Conservation (phyloP, 257 asterid species). For the Solanum okadae region DNA sequence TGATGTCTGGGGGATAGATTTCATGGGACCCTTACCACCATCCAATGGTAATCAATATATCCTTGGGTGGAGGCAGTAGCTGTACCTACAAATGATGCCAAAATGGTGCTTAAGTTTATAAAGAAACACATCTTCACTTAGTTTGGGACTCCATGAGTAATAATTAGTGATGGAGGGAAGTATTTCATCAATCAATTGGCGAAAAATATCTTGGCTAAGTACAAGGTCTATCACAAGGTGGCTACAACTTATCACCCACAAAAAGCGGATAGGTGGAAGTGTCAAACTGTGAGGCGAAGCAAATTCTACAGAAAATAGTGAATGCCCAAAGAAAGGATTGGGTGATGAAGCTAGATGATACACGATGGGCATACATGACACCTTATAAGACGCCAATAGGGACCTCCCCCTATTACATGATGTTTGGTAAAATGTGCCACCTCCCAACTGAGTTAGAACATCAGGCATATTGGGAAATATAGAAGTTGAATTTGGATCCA, state of each 20-base stretch:
- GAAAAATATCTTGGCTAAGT: too few relatives aligned
- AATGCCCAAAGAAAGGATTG: not conserved
- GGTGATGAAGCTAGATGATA: not conserved
- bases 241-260: too few relatives aligned
- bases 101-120: not conserved
- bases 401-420: not conserved
- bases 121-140: not conserved
- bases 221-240: too few relatives aligned
- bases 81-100: too few relatives aligned
- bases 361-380: not conserved
- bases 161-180: too few relatives aligned
- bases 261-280: too few relatives aligned
- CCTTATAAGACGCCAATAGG: too few relatives aligned
- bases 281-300: too few relatives aligned
- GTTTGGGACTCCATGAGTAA: not conserved
- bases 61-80: not conserved
- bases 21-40: not conserved
- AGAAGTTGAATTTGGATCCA: not conserved
- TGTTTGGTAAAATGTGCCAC: not conserved
- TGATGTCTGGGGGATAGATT: not conserved
- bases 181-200: too few relatives aligned
- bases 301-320: too few relatives aligned
- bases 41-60: not conserved
- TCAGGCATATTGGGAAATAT: too few relatives aligned
- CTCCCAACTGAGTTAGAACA: not conserved